phyloP scores from a whole-genome alignment of 257 asterid genomes.

The Nicotiana obtusifolia region DNA sequence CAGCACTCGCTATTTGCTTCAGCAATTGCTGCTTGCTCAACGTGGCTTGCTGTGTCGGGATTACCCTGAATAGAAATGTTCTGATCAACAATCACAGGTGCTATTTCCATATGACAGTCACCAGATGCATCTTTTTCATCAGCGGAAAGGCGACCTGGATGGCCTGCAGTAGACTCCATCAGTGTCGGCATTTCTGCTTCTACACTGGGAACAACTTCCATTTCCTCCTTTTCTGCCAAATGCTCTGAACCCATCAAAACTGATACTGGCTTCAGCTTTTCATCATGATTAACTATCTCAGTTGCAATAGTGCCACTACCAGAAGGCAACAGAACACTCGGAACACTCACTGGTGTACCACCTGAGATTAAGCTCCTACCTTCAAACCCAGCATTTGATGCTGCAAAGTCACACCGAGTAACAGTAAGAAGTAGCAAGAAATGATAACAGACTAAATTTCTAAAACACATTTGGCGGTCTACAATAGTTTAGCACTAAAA shows the following conservation, averaged over 20 bases:
- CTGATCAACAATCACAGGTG: slow-evolving; percentile 17
- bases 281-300: slow-evolving; percentile 13
- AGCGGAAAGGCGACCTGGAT: background rate
- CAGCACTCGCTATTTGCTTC: slow-evolving; percentile 22
- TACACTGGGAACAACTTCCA: background rate
- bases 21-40: slow-evolving; percentile 22
- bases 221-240: slow-evolving; percentile 2
- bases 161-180: background rate
- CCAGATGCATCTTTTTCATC: background rate
- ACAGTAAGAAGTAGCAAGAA: slow-evolving; percentile 5
- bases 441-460: background rate
- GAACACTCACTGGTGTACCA: slow-evolving; percentile 2
- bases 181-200: background rate
- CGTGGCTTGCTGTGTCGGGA: slow-evolving; percentile 23
- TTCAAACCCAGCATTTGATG: slow-evolving; percentile 35
- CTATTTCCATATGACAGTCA: slow-evolving; percentile 23
- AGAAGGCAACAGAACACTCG: slow-evolving; percentile 3
- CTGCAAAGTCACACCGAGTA: slow-evolving; percentile 36
- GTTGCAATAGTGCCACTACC: slow-evolving; percentile 8
- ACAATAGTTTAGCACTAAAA: slow-evolving; percentile 1
- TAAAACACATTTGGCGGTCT: background rate
- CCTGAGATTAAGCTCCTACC: slow-evolving; percentile 25
- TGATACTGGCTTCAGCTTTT: background rate
- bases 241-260: background rate
- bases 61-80: slow-evolving; percentile 27